Evolutionary conservation across 257 asterid species (phyloP), one percentile per base, ranked within the genome.

Genomic region (Nicotiana attenuata): DNA sequence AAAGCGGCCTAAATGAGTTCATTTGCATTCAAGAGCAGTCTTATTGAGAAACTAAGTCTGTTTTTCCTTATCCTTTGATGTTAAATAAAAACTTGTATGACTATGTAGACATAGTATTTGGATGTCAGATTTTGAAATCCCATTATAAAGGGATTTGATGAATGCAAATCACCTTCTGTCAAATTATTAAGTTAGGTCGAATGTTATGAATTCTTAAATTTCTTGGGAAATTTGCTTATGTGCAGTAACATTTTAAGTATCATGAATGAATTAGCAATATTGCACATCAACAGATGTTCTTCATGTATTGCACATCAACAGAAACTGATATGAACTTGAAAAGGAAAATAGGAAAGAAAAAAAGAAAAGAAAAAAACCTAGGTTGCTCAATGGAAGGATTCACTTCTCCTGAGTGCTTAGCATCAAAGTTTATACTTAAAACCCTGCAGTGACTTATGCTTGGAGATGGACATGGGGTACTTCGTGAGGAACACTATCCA

Each of bases 1-100:
- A 83, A 33, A 24, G 88, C 80, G 78, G 90, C 86, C 71, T 91
- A 85, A 86, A 81, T 57, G 79, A 77, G 7, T 19, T 63, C 81
- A 77, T 5, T 19, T 28, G 63, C 76, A 1, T 73, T 35, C 29
- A 20, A 10, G 60, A 69, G 17, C 20, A 22, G 55, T 63, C 53
- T 66, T 19, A 20, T 22, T 20, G 29, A 47, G 13, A 76, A 20
- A 45, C 31, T 28, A 33, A 83, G 6, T 31, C 52, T 76, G 24
- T 31, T 73, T 35, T 71, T 17, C 60, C 24, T 33, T 22, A 4
- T 11, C 71, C 41, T 47, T 60, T 38, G 82, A 78, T 59, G 3
- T 61, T 61, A 67, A 64, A 61, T 80, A 65, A 80, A 7, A 56
- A 45, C 60, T 26, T 7, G 13, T 24, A 16, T 47, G 19, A 50